These are phyloP conservation scores for Oryza nivara DNA, from an alignment of 176 grass and related monocot genomes.

Conservation along the genomic window DNA sequence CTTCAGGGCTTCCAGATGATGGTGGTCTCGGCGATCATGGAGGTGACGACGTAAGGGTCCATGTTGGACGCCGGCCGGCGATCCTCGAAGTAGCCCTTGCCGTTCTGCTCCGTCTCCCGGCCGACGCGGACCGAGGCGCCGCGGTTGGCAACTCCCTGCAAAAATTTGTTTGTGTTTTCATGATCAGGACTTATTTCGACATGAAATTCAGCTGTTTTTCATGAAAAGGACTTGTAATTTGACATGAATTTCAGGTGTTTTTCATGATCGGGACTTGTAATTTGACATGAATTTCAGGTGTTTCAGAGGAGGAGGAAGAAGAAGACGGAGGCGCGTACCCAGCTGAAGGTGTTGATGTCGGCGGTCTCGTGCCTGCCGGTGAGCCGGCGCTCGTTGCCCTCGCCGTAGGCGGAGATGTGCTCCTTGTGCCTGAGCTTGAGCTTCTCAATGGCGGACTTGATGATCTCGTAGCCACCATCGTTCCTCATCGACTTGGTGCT, in stretches of 20 bases:
- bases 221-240: too few species aligned
- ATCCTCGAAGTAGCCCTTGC: slow-evolving; percentile 99
- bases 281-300: neutral
- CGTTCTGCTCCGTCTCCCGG: slow-evolving; percentile 84
- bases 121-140: slow-evolving; percentile 93
- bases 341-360: slow-evolving; percentile 93
- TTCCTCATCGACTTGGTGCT: slow-evolving; percentile 97
- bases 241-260: neutral
- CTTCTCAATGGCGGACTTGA: slow-evolving; percentile 84
- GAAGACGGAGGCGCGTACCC: slow-evolving; percentile 50
- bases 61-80: slow-evolving; percentile 99
- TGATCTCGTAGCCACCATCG: slow-evolving; percentile 82
- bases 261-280: neutral
- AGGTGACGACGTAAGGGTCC: slow-evolving; percentile 94
- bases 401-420: slow-evolving; percentile 92
- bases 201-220: too few species aligned
- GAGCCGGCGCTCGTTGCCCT: slow-evolving; percentile 95
- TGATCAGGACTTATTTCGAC: neutral
- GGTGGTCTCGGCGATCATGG: slow-evolving; percentile 91
- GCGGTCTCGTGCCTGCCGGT: slow-evolving; percentile 94
- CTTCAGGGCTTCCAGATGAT: slow-evolving; percentile 73
- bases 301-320: neutral
- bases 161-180: neutral
- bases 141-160: slow-evolving; percentile 91
- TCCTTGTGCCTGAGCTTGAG: slow-evolving; percentile 73